Conservation (phyloP, 75 land plant species). For the Sequoiadendron giganteum region DNA sequence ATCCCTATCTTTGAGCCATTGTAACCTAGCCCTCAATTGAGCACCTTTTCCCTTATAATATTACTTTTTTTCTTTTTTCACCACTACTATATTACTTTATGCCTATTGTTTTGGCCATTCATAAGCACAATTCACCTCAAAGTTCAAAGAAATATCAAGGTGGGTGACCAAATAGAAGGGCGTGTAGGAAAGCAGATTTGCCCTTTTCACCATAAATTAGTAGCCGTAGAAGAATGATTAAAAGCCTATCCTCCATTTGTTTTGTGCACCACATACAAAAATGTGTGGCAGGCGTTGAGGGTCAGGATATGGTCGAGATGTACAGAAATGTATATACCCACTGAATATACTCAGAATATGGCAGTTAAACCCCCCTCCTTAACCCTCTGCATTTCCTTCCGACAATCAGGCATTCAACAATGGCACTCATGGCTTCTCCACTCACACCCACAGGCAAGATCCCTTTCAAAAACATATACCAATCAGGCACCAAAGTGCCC, state of each 20-base stretch:
- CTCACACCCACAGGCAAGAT: not conserved
- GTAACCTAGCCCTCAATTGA: too few relatives aligned
- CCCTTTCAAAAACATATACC: not conserved
- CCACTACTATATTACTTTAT: too few relatives aligned
- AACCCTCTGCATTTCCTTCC: not conserved
- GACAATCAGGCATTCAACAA: not conserved
- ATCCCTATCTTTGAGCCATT: too few relatives aligned
- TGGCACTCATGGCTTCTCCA: conserved; percentile 3
- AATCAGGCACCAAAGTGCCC: not conserved
- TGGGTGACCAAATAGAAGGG: not conserved
- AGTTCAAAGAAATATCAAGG: too few relatives aligned
- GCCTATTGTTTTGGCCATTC: too few relatives aligned
- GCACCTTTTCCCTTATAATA: too few relatives aligned
- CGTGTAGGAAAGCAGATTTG: not conserved
- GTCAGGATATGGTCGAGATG: not conserved
- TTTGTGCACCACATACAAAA: conserved; percentile 4
- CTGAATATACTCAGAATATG: not conserved
- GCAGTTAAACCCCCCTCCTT: not conserved
- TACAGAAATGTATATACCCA: not conserved
- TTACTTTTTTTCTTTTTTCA: too few relatives aligned
- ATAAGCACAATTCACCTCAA: too few relatives aligned
- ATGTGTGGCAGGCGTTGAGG: conserved; percentile 11
- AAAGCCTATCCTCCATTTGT: not conserved
- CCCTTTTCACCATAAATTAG: not conserved
- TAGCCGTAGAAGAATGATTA: not conserved